Evolutionary conservation across 1,284 basidiomycete species (phyloP).

Genomic region (Cystobasidium sp.): DNA sequence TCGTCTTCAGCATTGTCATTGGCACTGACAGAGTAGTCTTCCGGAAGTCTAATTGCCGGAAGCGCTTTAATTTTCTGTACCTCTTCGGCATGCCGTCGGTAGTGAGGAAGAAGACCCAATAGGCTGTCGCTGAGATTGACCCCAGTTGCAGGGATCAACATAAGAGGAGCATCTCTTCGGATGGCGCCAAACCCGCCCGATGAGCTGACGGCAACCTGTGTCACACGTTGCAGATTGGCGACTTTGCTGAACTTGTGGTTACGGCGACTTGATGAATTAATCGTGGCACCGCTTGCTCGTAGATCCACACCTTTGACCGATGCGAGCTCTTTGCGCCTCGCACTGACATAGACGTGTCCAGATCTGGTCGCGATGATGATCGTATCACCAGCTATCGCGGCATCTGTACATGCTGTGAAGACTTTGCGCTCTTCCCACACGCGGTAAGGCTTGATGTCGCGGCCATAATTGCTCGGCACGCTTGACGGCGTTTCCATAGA

Average conservation of each 20-base stretch:
- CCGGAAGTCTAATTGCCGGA: neutral
- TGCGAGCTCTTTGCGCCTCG: constrained; percentile 60
- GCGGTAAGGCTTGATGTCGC: constrained; percentile 76
- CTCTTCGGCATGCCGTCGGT: constrained; percentile 49
- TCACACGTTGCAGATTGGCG: constrained; percentile 80
- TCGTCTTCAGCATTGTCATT: constrained; percentile 49
- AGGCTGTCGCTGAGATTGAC: constrained; percentile 72
- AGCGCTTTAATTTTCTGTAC: constrained; percentile 1
- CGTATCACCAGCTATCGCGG: constrained; percentile 85
- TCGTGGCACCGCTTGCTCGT: constrained; percentile 56
- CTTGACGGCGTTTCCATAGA: constrained; percentile 50
- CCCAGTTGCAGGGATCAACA: constrained; percentile 66
- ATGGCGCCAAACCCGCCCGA: constrained; percentile 89
- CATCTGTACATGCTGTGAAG: constrained; percentile 84
- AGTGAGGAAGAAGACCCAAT: constrained; percentile 66
- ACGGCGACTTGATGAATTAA: constrained; percentile 56
- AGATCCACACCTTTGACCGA: constrained; percentile 47
- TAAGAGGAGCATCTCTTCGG: constrained; percentile 71
- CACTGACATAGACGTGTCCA: constrained; percentile 88
- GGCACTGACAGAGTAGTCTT: neutral
- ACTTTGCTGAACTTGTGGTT: constrained; percentile 78
- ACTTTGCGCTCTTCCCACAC: constrained; percentile 87
- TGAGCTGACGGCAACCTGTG: constrained; percentile 81
- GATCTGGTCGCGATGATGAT: constrained; percentile 91
- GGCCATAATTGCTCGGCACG: constrained; percentile 36